Evolutionary conservation across 176 grass and related monocot species (phyloP), one percentile per base, ranked within the genome.

Genomic region (Musa itinerans): DNA sequence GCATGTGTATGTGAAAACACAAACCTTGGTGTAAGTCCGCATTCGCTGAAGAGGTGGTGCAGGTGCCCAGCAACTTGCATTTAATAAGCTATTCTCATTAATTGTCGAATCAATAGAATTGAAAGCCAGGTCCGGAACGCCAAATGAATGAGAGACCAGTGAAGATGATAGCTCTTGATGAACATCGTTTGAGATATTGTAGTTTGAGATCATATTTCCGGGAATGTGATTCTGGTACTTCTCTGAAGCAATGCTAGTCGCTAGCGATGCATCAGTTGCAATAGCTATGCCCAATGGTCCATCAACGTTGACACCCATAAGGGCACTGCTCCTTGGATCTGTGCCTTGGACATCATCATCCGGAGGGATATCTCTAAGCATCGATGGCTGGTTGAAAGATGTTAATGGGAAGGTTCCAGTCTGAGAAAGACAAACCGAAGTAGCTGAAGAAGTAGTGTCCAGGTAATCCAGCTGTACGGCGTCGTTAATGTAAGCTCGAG

Each of bases 21-120:
- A 82, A 57, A 92, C 90, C 90, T 92, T 92, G 63, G 90, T 92
- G 82, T 89, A 92, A 21, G 90, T 92, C 86, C 90, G 77, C 84
- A 92, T 92, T 27, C 90, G 55, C 76, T 89, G 86, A 75, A 82
- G 68, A 17, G 48, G 78, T 80, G 81, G 75, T 74, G 83, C 86
- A 52, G 86, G 65, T 67, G 72, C 61, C 77, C 76, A 61, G 13
- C 84, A 89, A 86, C 74, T 86, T 82, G 52, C 84, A 65, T 86
- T 86, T 78, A 86, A 77, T 50, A 86, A 89, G 53, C 76, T 24
- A 57, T 57, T 73, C 23, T 92, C 86, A 74, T 84, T 89, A 52
- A 86, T 82, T 71, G 83, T 75, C 48, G 89, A 86, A 84, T 89
- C 90, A 74, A 92, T 92, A 80, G 90, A 89, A 72, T 89, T 86